phyloP scores from a whole-genome alignment of 176 grass and related monocot species.

The Luzula sylvatica region DNA sequence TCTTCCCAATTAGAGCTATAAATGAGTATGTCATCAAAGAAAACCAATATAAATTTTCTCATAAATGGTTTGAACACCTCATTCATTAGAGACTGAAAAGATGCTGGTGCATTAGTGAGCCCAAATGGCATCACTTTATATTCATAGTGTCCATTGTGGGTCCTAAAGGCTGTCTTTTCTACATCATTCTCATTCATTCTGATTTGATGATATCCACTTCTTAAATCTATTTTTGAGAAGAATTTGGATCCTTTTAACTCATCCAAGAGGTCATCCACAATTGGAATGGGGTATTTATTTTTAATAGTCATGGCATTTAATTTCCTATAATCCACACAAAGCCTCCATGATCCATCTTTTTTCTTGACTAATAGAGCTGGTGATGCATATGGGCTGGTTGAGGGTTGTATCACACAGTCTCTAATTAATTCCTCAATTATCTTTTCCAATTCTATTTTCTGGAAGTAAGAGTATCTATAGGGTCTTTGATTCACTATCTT shows the following conservation, averaged over 20 bases:
- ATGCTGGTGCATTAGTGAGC: neutral
- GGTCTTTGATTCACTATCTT: neutral
- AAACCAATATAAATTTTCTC: neutral
- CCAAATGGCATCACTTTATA: neutral
- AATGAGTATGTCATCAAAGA: neutral
- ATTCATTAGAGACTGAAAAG: no score
- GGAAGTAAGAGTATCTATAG: neutral
- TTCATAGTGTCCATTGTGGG: neutral
- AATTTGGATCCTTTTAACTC: neutral
- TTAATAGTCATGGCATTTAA: neutral
- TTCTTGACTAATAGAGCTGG: slow-evolving; percentile 2
- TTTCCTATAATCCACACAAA: slow-evolving; percentile 6
- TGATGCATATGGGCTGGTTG: neutral
- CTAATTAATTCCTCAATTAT: neutral
- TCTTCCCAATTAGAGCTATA: neutral
- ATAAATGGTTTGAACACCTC: no score
- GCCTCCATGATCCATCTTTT: neutral
- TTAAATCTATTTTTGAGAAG: neutral
- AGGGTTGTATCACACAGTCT: slow-evolving; percentile 1
- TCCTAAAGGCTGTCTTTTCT: neutral
- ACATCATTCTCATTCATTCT: neutral
- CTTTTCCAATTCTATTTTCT: neutral
- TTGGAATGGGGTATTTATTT: neutral
- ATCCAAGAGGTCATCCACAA: neutral
- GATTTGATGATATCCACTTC: neutral